Evolutionary conservation across 2,329 filamentous ascomycete genomes (phyloP).

Genomic region (Colletotrichum viniferum): DNA sequence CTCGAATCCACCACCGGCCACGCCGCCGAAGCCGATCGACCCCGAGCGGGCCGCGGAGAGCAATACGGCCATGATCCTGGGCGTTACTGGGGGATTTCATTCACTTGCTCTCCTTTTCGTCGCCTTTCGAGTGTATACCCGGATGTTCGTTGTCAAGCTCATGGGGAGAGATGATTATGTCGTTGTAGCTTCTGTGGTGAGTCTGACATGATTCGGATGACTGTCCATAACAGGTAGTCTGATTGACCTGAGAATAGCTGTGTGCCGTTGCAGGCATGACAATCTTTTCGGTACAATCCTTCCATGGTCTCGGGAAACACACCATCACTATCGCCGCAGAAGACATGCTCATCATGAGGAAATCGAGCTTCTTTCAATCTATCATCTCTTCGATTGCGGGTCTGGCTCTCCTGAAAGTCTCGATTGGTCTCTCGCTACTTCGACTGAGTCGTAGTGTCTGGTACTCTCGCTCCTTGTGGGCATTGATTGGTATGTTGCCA

Average conservation of each 20-base stretch:
- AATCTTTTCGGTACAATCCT: slow-evolving; percentile 44
- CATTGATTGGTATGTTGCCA: slow-evolving; percentile 18
- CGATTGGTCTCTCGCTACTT: slow-evolving; percentile 26
- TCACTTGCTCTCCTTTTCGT: slow-evolving; percentile 25
- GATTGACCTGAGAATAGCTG: slow-evolving; percentile 20
- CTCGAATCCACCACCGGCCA: neutral
- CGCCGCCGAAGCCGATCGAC: neutral
- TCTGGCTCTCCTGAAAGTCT: slow-evolving; percentile 25
- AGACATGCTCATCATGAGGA: slow-evolving; percentile 39
- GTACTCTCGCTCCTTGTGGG: slow-evolving; percentile 29
- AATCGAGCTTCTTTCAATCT: slow-evolving; percentile 49
- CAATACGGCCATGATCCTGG: slow-evolving; percentile 26
- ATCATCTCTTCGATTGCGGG: slow-evolving; percentile 42
- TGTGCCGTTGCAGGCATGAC: slow-evolving; percentile 30
- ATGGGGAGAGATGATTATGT: slow-evolving; percentile 32
- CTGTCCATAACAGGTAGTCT: neutral
- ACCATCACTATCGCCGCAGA: slow-evolving; percentile 33
- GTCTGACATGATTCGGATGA: neutral
- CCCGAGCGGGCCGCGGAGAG: slow-evolving; percentile 29
- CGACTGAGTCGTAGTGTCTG: slow-evolving; percentile 25
- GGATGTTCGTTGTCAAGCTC: slow-evolving; percentile 23
- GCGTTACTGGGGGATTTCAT: slow-evolving; percentile 26
- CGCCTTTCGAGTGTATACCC: slow-evolving; percentile 21
- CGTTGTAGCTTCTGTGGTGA: slow-evolving; percentile 28
- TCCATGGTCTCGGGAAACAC: slow-evolving; percentile 52